Percentiles rank a stretch among this genome's conserved stretches.
phyloP scores from a whole-genome alignment of 163 green algal genomes.

The Smithsoniella earleae region DNA sequence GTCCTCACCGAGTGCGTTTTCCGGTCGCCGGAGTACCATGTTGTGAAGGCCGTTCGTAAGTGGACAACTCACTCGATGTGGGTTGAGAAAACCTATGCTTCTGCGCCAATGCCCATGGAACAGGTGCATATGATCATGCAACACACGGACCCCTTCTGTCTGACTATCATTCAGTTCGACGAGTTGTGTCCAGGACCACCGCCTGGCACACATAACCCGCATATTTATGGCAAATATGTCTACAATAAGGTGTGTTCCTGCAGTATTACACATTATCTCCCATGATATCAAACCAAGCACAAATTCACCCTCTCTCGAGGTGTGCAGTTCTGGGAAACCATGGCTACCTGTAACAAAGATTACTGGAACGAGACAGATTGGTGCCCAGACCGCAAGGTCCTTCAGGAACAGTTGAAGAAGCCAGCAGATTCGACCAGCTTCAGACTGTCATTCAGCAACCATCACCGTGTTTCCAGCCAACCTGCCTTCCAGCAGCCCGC shows the following conservation, averaged over 20 bases:
- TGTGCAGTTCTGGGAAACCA: slow-evolving; percentile 26
- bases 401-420: not conserved
- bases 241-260: no score
- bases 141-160: slow-evolving; percentile 26
- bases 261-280: no score
- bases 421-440: no score
- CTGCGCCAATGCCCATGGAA: slow-evolving; percentile 14
- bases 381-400: slow-evolving; percentile 7
- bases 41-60: not conserved
- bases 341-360: not conserved
- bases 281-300: no score
- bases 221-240: no score
- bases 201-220: no score
- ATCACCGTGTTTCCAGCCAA: no score
- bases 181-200: no score
- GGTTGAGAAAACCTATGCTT: slow-evolving; percentile 16
- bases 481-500: no score
- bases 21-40: slow-evolving; percentile 16
- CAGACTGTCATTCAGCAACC: no score
- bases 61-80: slow-evolving; percentile 12
- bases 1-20: slow-evolving; percentile 26
- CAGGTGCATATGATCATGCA: slow-evolving; percentile 30
- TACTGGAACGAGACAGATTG: slow-evolving; percentile 2
- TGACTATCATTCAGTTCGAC: slow-evolving; percentile 23
- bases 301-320: no score